These are phyloP conservation scores for Daldinia concentrica DNA, from an alignment of 495 filamentous ascomycete species.

Conservation along the genomic window DNA sequence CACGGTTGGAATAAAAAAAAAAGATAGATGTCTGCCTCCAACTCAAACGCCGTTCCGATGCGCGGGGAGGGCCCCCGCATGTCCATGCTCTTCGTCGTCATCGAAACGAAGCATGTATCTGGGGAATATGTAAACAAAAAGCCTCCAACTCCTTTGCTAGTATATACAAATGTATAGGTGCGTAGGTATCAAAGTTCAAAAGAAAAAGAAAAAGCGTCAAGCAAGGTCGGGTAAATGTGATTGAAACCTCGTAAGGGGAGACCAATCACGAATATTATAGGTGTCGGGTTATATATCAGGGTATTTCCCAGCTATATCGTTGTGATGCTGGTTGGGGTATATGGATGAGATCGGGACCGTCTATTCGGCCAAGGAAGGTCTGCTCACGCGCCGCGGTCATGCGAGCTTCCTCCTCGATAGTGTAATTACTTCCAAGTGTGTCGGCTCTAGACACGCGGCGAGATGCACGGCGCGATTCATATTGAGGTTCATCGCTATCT, in stretches of 20 bases:
- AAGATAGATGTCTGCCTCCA: neutral
- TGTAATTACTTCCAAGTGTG: slow-evolving; percentile 62
- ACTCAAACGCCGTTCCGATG: slow-evolving; percentile 35
- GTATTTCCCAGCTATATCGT: slow-evolving; percentile 63
- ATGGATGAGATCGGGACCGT: slow-evolving; percentile 58
- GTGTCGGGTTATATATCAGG: slow-evolving; percentile 22
- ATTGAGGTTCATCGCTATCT: slow-evolving; percentile 19
- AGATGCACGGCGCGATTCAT: slow-evolving; percentile 15
- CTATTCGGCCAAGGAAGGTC: slow-evolving; percentile 34
- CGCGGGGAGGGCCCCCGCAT: slow-evolving; percentile 1
- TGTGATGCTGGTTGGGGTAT: slow-evolving; percentile 61
- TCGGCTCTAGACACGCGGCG: slow-evolving; percentile 50
- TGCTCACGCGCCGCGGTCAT: slow-evolving; percentile 45
- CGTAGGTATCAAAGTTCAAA: slow-evolving; percentile 11
- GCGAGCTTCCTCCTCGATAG: slow-evolving; percentile 58
- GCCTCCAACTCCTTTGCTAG: slow-evolving; percentile 44
- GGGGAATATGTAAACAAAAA: slow-evolving; percentile 30
- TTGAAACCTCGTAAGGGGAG: slow-evolving; percentile 10
- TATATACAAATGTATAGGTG: slow-evolving; percentile 18
- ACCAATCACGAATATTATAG: neutral
- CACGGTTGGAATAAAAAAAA: slow-evolving; percentile 1
- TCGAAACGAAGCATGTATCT: slow-evolving; percentile 4
- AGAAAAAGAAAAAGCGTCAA: slow-evolving; percentile 36
- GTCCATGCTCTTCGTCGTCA: slow-evolving; percentile 20
- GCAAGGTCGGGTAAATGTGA: slow-evolving; percentile 19